phyloP scores from a whole-genome alignment of 495 filamentous ascomycete species.

The Xylaria grammica region DNA sequence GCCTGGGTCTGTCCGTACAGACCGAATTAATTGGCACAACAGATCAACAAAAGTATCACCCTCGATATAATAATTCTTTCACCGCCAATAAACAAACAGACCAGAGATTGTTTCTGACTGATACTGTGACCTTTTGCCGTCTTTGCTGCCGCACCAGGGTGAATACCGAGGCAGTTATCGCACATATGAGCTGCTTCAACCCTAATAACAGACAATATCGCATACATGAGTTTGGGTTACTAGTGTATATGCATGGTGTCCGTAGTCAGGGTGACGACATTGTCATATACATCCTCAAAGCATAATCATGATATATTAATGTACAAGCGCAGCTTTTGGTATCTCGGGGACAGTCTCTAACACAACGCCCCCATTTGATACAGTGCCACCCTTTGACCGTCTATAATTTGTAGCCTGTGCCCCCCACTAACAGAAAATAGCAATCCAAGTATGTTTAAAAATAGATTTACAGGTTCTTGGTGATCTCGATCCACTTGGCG shows the following conservation, averaged over 20 bases:
- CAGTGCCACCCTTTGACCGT: constrained; percentile 32
- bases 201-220: no score
- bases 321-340: constrained; percentile 45
- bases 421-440: constrained; percentile 31
- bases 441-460: constrained; percentile 33
- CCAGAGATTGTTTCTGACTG: no score
- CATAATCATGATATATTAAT: constrained; percentile 37
- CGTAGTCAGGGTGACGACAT: not conserved
- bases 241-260: not conserved
- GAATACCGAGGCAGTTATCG: no score
- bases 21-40: constrained; percentile 10
- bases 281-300: constrained; percentile 16
- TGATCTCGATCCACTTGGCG: constrained; percentile 90
- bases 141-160: no score
- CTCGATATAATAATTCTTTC: no score
- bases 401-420: constrained; percentile 47
- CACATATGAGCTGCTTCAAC: no score
- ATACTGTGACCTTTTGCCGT: no score
- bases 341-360: constrained; percentile 40
- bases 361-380: constrained; percentile 36
- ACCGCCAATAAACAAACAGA: no score
- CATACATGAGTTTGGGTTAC: not conserved
- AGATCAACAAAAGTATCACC: no score
- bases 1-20: not conserved
- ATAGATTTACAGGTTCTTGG: constrained; percentile 78